Percentiles rank a stretch among this genome's conserved stretches.
These are phyloP conservation scores for Cubamyces sp. DNA, from an alignment of 768 basidiomycete species.

Conservation along the genomic window DNA sequence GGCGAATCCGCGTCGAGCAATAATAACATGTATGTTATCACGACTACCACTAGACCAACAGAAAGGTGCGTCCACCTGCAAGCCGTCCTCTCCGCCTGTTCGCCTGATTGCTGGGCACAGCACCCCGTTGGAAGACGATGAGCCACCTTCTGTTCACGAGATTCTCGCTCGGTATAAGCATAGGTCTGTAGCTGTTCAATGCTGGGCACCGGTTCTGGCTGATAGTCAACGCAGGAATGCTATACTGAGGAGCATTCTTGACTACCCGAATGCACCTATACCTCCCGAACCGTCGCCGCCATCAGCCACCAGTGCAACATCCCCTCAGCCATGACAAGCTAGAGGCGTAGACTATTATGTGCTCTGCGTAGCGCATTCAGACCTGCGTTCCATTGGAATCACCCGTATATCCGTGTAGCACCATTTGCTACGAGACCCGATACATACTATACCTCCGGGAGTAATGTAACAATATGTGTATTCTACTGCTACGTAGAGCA, in stretches of 20 bases:
- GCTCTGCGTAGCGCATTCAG: no score
- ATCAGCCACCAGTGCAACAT: not conserved
- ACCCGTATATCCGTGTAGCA: not conserved
- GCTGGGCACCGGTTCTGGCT: not conserved
- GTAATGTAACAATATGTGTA: constrained; percentile 17
- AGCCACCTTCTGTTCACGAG: constrained; percentile 52
- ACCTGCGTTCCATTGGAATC: no score
- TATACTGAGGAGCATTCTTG: constrained; percentile 58
- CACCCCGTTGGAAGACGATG: constrained; percentile 30
- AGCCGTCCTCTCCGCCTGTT: not conserved
- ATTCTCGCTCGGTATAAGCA: constrained; percentile 69
- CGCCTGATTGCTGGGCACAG: constrained; percentile 18
- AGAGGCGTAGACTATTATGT: no score
- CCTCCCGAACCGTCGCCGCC: constrained; percentile 1
- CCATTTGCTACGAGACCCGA: not conserved
- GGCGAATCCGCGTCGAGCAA: constrained; percentile 49
- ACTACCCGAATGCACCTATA: constrained; percentile 39
- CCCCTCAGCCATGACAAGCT: constrained; percentile 7
- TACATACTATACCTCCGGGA: not conserved
- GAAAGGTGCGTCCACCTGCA: constrained; percentile 47
- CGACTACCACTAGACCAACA: constrained; percentile 57
- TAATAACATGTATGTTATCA: constrained; percentile 75
- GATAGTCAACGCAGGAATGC: constrained; percentile 46
- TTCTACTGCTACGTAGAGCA: not conserved
- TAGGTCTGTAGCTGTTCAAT: constrained; percentile 45